A percentile compares a stretch with the other conserved stretches of the same genome.
These are phyloP conservation scores for Fusarium praegraminearum DNA, from an alignment of 2,329 filamentous ascomycete genomes.

Conservation along the genomic window DNA sequence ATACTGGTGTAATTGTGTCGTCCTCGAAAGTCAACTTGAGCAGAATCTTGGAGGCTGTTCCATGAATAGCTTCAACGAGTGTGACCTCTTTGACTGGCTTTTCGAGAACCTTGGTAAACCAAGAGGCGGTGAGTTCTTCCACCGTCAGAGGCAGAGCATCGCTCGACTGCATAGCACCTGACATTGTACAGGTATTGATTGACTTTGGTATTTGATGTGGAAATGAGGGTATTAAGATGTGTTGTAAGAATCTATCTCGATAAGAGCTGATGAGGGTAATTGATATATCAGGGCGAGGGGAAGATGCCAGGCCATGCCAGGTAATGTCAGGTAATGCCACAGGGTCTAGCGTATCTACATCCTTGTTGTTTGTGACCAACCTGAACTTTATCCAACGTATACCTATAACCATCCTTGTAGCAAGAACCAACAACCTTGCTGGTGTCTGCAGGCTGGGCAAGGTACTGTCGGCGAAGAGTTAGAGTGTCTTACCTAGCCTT, in stretches of 20 bases:
- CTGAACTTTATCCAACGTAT: background rate
- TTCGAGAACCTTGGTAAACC: constrained; percentile 15
- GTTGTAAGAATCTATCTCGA: background rate
- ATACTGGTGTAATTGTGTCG: background rate
- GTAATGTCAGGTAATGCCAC: background rate
- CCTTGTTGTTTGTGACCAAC: background rate
- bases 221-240: background rate
- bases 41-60: constrained; percentile 22
- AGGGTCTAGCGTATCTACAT: background rate
- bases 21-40: background rate
- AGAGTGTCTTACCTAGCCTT: background rate
- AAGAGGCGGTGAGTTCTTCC: background rate
- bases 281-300: background rate
- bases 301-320: background rate
- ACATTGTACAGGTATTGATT: background rate
- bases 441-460: background rate
- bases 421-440: background rate
- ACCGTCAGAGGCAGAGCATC: constrained; percentile 3
- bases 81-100: background rate
- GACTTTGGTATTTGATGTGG: background rate
- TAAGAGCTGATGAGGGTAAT: background rate
- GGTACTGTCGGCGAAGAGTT: too few species aligned
- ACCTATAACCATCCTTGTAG: background rate
- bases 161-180: background rate
- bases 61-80: constrained; percentile 4